Percentiles rank a stretch among this genome's conserved stretches.
Conservation (phyloP, 345 rosid genomes). For the Camelina laxa region DNA sequence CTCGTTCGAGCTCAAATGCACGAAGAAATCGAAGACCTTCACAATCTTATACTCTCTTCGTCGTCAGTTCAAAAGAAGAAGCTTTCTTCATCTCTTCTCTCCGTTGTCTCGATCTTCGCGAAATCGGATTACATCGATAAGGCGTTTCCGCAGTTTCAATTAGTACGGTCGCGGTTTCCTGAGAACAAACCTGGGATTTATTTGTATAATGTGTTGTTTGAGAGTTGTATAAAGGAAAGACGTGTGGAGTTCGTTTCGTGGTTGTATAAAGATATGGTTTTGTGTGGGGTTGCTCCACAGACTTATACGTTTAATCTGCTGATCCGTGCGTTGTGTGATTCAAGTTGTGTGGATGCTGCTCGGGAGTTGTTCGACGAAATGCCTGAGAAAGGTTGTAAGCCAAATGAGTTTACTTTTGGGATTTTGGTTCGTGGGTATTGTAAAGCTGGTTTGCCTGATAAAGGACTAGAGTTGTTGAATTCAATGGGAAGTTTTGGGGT, state of each 20-base stretch:
- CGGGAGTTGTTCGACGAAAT: conserved; percentile 81
- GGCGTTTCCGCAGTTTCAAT: conserved; percentile 65
- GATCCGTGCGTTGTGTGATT: conserved; percentile 69
- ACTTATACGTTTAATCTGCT: conserved; percentile 83
- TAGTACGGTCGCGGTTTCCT: conserved; percentile 59
- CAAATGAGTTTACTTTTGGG: conserved; percentile 85
- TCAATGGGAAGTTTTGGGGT: conserved; percentile 59
- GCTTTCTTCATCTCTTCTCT: conserved; percentile 52
- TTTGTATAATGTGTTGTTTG: conserved; percentile 67
- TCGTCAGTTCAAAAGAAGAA: conserved; percentile 36
- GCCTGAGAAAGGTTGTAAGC: conserved; percentile 73
- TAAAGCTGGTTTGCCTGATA: conserved; percentile 55
- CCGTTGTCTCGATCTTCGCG: conserved; percentile 55
- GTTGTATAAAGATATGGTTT: conserved; percentile 78
- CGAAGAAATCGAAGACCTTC: conserved; percentile 70
- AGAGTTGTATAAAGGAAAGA: conserved; percentile 52
- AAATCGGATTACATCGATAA: conserved; percentile 53
- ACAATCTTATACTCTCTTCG: conserved; percentile 53
- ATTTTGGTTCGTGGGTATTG: conserved; percentile 90
- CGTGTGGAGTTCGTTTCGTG: conserved; percentile 63
- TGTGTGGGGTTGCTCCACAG: conserved; percentile 64
- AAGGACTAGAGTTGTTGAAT: conserved; percentile 68
- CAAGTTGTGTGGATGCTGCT: conserved; percentile 70
- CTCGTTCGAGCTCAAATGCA: conserved; percentile 69
- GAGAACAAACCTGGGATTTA: conserved; percentile 51